Evolutionary conservation across 495 filamentous ascomycete genomes (phyloP), one percentile per base, ranked within the genome.

Genomic region (Aspergillus funiculosus): DNA sequence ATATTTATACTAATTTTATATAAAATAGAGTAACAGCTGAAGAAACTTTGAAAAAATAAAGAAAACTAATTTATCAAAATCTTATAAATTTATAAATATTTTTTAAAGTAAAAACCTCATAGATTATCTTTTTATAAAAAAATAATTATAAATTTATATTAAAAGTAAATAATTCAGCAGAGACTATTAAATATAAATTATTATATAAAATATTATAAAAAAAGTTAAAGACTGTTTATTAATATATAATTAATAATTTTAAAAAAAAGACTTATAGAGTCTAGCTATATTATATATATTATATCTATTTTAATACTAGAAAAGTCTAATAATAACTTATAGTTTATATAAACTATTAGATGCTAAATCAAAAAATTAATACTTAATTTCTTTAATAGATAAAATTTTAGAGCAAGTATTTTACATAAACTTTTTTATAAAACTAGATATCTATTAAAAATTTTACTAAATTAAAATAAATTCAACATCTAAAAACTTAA

Each of bases 301-400:
- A 56, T 58, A 0, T 62, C 54, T 11, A 54, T 77, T 7, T 36
- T 75, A 0, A 65, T 75, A 28, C 55, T 53, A 0, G 10, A 20
- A 1, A 76, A 74, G 39, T 38, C 37, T 1, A 51, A 58, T 17
- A 60, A 62, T 3, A 46, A 44, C 0, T 26, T 75, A 0, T 39
- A 58, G 0, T 50, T 25, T 78, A 61, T 58, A 50, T 76, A 0
- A 60, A 79, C 37, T 79, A 72, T 39, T 42, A 55, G 4, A 53
- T 50, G 5, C 36, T 77, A 0, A 79, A 79, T 45, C 34, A 2
- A 73, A 72, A 43, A 63, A 80, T 30, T 20, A 52, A 1, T 73
- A 76, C 36, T 64, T 67, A 0, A 30, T 78, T 0, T 71, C 68
- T 0, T 31, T 74, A 7, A 73, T 77, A 17, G 32, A 71, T 11